Conservation (phyloP, 805 yeast species). For the Naumovozyma castellii region DNA sequence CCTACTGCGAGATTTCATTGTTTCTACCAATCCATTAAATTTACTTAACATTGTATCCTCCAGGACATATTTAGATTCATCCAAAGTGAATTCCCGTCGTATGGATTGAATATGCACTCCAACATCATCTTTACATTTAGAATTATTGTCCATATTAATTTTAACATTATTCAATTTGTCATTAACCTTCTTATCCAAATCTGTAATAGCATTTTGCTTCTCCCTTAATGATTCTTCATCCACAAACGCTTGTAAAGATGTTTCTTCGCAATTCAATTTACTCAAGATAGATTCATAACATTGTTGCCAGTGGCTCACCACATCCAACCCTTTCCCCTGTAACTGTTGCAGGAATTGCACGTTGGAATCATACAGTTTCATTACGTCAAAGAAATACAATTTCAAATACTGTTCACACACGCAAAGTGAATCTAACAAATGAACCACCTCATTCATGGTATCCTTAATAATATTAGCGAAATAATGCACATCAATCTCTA, state of each 20-base stretch:
- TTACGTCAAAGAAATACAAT: constrained; percentile 41
- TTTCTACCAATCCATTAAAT: constrained; percentile 18
- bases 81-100: constrained; percentile 7
- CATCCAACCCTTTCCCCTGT: constrained; percentile 30
- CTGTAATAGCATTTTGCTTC: constrained; percentile 6
- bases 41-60: constrained; percentile 20
- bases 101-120: constrained; percentile 5
- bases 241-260: neutral
- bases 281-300: constrained; percentile 22
- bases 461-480: constrained; percentile 25
- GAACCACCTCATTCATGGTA: constrained; percentile 30
- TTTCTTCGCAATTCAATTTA: constrained; percentile 10
- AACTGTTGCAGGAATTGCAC: constrained; percentile 33
- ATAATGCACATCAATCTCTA: constrained; percentile 34
- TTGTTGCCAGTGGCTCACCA: constrained; percentile 34
- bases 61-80: constrained; percentile 13
- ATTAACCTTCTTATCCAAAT: constrained; percentile 10
- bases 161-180: constrained; percentile 13
- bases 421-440: constrained; percentile 38
- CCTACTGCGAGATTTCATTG: constrained; percentile 11
- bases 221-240: neutral
- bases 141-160: constrained; percentile 11
- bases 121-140: constrained; percentile 7
- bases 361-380: constrained; percentile 35
- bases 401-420: constrained; percentile 42